Evolutionary conservation across 1,284 basidiomycete genomes (phyloP).

Genomic region (Volvariella volvacea): DNA sequence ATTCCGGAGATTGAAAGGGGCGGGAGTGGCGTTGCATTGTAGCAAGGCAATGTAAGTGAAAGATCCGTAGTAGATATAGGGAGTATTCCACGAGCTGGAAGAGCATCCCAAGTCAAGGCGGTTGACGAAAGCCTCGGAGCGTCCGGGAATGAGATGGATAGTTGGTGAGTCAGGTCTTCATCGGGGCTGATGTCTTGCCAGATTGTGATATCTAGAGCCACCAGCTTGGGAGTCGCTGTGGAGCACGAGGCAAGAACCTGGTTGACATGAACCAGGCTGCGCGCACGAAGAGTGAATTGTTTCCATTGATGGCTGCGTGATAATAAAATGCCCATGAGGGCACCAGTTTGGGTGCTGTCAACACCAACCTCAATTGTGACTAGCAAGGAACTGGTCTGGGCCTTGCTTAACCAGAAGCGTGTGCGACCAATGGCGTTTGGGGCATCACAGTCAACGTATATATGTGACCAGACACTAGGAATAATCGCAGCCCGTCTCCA

Average conservation of each 20-base stretch:
- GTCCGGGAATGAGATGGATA: constrained; percentile 24
- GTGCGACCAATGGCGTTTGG: constrained; percentile 35
- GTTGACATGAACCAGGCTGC: constrained; percentile 30
- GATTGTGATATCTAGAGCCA: constrained; percentile 18
- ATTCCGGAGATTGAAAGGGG: constrained; percentile 25
- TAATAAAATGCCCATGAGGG: constrained; percentile 35
- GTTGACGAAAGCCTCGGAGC: constrained; percentile 29
- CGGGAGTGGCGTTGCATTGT: constrained; percentile 13
- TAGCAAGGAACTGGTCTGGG: constrained; percentile 21
- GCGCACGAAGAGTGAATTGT: constrained; percentile 32
- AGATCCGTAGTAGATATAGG: constrained; percentile 34
- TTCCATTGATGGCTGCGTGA: constrained; percentile 37
- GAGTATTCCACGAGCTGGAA: constrained; percentile 25
- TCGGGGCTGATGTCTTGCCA: constrained; percentile 20
- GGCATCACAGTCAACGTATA: constrained; percentile 45
- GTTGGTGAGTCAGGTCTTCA: constrained; percentile 13
- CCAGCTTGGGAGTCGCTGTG: constrained; percentile 21
- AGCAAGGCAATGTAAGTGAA: constrained; percentile 21
- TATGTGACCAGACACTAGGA: constrained; percentile 51
- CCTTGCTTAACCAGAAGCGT: constrained; percentile 44
- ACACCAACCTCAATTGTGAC: constrained; percentile 36
- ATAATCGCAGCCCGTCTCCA: constrained; percentile 49
- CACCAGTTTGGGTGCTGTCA: constrained; percentile 19
- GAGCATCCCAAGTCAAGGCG: constrained; percentile 26
- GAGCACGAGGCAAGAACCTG: constrained; percentile 30